A percentile compares a stretch with the other conserved stretches of the same genome.
phyloP scores from a whole-genome alignment of 2,329 filamentous ascomycete species.

The Ophiobolus disseminans region DNA sequence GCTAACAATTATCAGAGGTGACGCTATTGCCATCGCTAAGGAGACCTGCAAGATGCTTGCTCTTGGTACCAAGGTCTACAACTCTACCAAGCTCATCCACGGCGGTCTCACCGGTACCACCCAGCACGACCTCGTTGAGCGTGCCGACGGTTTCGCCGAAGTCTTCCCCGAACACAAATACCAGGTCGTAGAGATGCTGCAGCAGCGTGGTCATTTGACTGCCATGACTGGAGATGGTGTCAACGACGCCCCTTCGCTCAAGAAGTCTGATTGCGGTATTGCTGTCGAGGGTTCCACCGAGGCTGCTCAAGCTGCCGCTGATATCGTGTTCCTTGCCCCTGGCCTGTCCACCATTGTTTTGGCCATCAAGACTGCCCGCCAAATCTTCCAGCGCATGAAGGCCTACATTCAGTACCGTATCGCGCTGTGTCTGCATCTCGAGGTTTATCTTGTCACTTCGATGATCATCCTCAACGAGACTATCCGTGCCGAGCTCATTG shows the following conservation, averaged over 20 bases:
- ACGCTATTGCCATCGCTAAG: slow-evolving; percentile 80
- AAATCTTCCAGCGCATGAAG: slow-evolving; percentile 82
- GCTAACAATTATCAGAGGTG: slow-evolving; percentile 57
- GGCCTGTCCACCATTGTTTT: slow-evolving; percentile 75
- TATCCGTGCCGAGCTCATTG: slow-evolving; percentile 73
- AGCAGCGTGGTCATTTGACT: slow-evolving; percentile 75
- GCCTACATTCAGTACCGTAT: slow-evolving; percentile 80
- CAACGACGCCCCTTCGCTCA: slow-evolving; percentile 75
- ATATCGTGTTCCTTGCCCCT: slow-evolving; percentile 77
- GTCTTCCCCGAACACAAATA: slow-evolving; percentile 80
- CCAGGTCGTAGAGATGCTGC: slow-evolving; percentile 77
- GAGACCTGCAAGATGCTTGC: slow-evolving; percentile 84
- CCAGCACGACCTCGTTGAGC: slow-evolving; percentile 78
- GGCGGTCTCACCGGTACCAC: slow-evolving; percentile 75
- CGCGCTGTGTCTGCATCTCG: slow-evolving; percentile 74
- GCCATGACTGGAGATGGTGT: slow-evolving; percentile 80
- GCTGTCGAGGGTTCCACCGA: slow-evolving; percentile 75
- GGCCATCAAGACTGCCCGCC: slow-evolving; percentile 75
- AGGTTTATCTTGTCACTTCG: slow-evolving; percentile 77
- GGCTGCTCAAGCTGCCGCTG: slow-evolving; percentile 74
- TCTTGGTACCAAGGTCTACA: slow-evolving; percentile 81
- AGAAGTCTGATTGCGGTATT: slow-evolving; percentile 78
- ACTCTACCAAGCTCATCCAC: slow-evolving; percentile 78
- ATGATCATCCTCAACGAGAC: slow-evolving; percentile 85
- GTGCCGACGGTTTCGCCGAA: slow-evolving; percentile 75